phyloP scores from a whole-genome alignment of 2,329 filamentous ascomycete species.

The Apiospora kogelbergensis region DNA sequence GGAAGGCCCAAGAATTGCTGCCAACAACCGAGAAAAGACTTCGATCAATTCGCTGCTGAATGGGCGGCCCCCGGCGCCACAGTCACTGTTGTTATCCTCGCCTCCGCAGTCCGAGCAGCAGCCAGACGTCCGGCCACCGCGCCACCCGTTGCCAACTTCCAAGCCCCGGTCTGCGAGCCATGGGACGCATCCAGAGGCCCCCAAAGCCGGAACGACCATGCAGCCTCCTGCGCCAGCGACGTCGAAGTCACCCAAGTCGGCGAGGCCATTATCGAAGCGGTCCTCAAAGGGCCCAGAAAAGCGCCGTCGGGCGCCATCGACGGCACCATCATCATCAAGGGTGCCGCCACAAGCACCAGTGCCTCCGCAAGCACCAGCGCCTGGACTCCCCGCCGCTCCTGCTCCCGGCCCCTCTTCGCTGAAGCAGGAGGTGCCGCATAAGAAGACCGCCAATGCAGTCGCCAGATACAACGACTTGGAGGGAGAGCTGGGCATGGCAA shows the following conservation, averaged over 20 bases:
- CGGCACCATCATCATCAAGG: background rate
- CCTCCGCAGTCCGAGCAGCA: background rate
- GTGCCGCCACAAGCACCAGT: background rate
- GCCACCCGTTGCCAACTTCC: background rate
- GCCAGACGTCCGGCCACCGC: background rate
- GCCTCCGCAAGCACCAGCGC: background rate
- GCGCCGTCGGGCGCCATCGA: no score
- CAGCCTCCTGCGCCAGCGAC: no score
- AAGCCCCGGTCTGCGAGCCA: background rate
- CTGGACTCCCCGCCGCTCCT: background rate
- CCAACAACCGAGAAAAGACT: no score
- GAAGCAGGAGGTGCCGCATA: background rate
- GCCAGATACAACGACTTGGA: background rate
- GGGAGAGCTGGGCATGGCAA: background rate
- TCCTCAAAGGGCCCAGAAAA: no score
- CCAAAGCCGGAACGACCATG: no score
- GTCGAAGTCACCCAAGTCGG: no score
- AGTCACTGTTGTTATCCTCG: background rate
- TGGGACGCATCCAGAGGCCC: background rate
- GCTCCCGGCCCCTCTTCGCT: background rate
- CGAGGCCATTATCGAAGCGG: no score
- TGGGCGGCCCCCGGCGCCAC: no score
- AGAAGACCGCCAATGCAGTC: background rate
- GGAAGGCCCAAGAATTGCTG: no score
- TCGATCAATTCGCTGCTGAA: no score